Evolutionary conservation across 164 flowering plant genomes (phyloP).

Genomic region (Stephania cephalantha): DNA sequence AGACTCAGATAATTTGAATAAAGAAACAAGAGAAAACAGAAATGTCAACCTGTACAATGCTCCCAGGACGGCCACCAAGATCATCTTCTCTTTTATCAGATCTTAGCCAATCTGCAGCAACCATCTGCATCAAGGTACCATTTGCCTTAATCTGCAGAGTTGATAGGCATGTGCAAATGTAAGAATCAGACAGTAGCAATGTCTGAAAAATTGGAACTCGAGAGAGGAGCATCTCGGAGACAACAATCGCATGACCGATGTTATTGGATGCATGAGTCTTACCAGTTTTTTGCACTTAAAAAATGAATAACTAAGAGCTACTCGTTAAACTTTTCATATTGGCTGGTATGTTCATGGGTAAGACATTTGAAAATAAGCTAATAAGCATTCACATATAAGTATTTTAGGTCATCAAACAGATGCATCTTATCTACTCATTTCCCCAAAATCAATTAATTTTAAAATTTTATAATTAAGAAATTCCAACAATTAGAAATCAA

Average conservation of each 20-base stretch:
- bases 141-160: slow-evolving; percentile 57
- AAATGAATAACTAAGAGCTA: background rate
- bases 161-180: background rate
- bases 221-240: background rate
- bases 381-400: background rate
- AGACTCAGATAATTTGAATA: background rate
- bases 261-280: background rate
- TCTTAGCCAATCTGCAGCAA: slow-evolving; percentile 81
- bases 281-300: background rate
- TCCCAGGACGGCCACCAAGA: slow-evolving; percentile 63
- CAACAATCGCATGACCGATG: background rate
- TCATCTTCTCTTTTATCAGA: slow-evolving; percentile 82
- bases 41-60: slow-evolving; percentile 67
- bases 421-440: background rate
- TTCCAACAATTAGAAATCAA: background rate
- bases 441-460: background rate
- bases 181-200: background rate
- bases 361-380: background rate
- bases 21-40: background rate
- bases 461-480: background rate
- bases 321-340: background rate
- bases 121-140: slow-evolving; percentile 72
- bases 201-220: background rate
- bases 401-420: background rate
- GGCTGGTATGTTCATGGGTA: background rate